A percentile compares a stretch with the other conserved stretches of the same genome.
Evolutionary conservation across 1,139 yeast genomes (phyloP).

Genomic region (Fermentozyma sake): DNA sequence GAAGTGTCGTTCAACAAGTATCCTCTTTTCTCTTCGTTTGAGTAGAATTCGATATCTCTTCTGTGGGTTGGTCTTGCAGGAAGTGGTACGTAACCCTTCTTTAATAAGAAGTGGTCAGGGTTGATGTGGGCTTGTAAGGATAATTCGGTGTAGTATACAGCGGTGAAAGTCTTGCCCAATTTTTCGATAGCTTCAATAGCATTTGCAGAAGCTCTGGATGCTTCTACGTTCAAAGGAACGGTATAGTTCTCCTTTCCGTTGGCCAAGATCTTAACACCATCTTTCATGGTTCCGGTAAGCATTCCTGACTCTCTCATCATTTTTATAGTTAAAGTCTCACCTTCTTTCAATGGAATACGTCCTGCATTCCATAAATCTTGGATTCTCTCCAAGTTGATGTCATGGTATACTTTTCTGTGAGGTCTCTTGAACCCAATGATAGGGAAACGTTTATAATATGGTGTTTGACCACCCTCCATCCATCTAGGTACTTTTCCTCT

Average conservation of each 20-base stretch:
- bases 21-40: slow-evolving; percentile 70
- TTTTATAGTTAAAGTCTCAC: slow-evolving; percentile 57
- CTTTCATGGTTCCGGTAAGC: slow-evolving; percentile 63
- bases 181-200: slow-evolving; percentile 73
- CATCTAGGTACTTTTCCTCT: slow-evolving; percentile 85
- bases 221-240: slow-evolving; percentile 70
- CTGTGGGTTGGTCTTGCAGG: slow-evolving; percentile 83
- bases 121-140: slow-evolving; percentile 71
- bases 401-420: slow-evolving; percentile 45
- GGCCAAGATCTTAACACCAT: slow-evolving; percentile 82
- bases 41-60: slow-evolving; percentile 76
- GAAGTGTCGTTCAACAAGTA: slow-evolving; percentile 50
- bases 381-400: slow-evolving; percentile 54
- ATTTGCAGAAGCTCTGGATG: slow-evolving; percentile 69
- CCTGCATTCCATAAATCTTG: slow-evolving; percentile 63
- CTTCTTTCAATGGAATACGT: slow-evolving; percentile 59
- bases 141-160: slow-evolving; percentile 64
- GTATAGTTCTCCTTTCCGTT: slow-evolving; percentile 55
- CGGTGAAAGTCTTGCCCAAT: slow-evolving; percentile 68
- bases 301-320: slow-evolving; percentile 71
- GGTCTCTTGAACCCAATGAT: slow-evolving; percentile 79
- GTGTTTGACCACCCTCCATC: slow-evolving; percentile 99
- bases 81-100: slow-evolving; percentile 76
- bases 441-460: slow-evolving; percentile 83
- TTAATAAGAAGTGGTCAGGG: slow-evolving; percentile 65